These are phyloP conservation scores for Coniochaeta sp. DNA, from an alignment of 2,329 filamentous ascomycete genomes.

Conservation along the genomic window DNA sequence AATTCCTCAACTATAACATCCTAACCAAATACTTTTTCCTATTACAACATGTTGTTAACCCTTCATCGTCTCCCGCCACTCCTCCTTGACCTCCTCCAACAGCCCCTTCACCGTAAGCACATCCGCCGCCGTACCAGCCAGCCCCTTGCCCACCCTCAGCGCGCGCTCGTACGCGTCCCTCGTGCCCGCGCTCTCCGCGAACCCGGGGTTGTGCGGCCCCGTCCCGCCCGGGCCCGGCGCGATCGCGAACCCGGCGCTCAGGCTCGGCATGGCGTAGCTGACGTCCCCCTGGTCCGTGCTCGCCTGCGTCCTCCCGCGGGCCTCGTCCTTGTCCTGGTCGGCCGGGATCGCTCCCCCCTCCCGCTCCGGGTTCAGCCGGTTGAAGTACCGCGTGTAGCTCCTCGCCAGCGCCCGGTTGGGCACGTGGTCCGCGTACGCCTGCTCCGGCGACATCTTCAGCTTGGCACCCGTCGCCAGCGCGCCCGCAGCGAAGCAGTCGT, in stretches of 20 bases:
- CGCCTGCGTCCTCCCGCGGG: constrained; percentile 36
- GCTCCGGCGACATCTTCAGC: constrained; percentile 31
- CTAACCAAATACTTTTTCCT: too few species aligned
- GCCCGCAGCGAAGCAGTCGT: constrained; percentile 31
- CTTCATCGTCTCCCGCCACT: constrained; percentile 25
- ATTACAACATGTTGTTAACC: background rate
- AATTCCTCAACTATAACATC: too few species aligned
- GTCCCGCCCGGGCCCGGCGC: constrained; percentile 32
- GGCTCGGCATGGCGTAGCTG: constrained; percentile 48
- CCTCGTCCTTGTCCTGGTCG: constrained; percentile 31
- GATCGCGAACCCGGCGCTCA: constrained; percentile 46
- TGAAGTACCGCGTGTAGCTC: constrained; percentile 38
- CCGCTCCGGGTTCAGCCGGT: constrained; percentile 27
- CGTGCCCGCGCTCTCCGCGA: constrained; percentile 42
- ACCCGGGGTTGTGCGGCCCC: constrained; percentile 46
- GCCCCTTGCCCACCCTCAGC: constrained; percentile 36
- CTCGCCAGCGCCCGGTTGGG: constrained; percentile 41
- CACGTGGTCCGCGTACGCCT: constrained; percentile 46
- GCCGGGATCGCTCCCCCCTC: constrained; percentile 23
- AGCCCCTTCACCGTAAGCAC: constrained; percentile 33
- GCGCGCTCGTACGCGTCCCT: constrained; percentile 36
- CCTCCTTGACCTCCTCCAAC: constrained; percentile 31
- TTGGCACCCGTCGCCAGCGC: constrained; percentile 37
- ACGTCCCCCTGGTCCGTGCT: constrained; percentile 55
- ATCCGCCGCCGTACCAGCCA: constrained; percentile 40